Evolutionary conservation across 2,329 filamentous ascomycete genomes (phyloP), one percentile per base, ranked within the genome.

Genomic region (Aphanocladium album): DNA sequence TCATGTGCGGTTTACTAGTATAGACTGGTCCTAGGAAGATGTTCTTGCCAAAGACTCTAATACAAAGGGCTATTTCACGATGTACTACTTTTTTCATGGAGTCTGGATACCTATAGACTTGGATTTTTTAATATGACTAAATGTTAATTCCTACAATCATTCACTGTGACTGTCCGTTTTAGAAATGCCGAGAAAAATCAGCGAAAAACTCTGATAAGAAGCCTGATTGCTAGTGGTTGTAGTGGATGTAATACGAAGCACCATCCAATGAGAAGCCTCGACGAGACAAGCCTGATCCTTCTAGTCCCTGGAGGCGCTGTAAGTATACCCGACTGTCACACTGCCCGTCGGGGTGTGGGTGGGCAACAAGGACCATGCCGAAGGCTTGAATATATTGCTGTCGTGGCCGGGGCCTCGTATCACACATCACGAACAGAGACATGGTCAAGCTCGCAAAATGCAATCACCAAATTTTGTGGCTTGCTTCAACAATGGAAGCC

Each of bases 101-200:
- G 57, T 60, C 57, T 60, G 57, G 57, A 60, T 53, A 60, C 30
- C 39, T 53, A 60, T 60, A 60, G 57, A 60, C 57, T 47, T 60
- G 27, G 33, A 50, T 47, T 46, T 37, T 60, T 60, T 60, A 60
- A 60, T 60, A 46, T 53, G 39, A 49, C 19, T 37, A 12, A 53
- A 49, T n/a, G 21, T 35, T 35, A 59, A 45, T 52, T 37, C 35
- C 16, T 14, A 39, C 35, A 30, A 9, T 30, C n/a, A 1, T n/a
- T 39, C 30, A 46, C 5, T 46, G 43, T 46, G 43, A 46, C 21
- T 25, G 43, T 46, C 35, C 12, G 3, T 12, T 8, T 1, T 19
- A 19, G 8, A 4, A 35, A 19, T 21, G 19, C 23, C 30, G 16
- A 33, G 25, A 35, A 16, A 23, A 53, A 9, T 19, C 25, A n/a